phyloP scores from a whole-genome alignment of 73 alveolate species.

The Paramecium sexaurelia region DNA sequence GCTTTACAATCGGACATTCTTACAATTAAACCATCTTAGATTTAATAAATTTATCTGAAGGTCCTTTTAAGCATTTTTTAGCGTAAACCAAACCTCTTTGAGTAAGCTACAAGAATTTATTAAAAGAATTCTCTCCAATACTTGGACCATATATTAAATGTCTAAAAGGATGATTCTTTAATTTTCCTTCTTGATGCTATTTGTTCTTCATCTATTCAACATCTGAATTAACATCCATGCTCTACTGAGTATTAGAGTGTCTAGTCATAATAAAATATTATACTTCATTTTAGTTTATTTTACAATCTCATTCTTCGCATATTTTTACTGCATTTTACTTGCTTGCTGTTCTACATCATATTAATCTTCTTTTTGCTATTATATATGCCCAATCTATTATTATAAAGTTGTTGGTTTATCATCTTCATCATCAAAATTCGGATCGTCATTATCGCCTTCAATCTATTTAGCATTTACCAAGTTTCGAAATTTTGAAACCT shows the following conservation, averaged over 20 bases:
- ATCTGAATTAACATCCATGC: constrained; percentile 45
- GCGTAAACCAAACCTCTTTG: constrained; percentile 66
- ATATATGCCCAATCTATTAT: background rate
- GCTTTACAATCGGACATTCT: constrained; percentile 31
- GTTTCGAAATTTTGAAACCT: constrained; percentile 18
- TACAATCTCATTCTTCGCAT: background rate
- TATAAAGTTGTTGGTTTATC: background rate
- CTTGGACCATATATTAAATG: constrained; percentile 61
- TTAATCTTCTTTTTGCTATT: background rate
- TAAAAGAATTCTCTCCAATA: constrained; percentile 53
- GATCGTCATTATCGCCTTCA: constrained; percentile 46
- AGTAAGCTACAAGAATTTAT: constrained; percentile 53
- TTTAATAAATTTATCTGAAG: constrained; percentile 67
- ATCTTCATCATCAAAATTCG: constrained; percentile 37
- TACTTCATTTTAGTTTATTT: background rate
- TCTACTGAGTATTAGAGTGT: background rate
- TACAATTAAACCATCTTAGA: constrained; percentile 49
- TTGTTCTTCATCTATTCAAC: constrained; percentile 26
- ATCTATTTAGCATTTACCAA: constrained; percentile 7
- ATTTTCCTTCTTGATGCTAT: background rate
- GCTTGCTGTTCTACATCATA: constrained; percentile 53
- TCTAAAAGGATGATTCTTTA: constrained; percentile 59
- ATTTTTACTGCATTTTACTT: background rate
- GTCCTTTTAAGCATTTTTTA: constrained; percentile 67
- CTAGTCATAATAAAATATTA: background rate